phyloP scores from a whole-genome alignment of 2,329 filamentous ascomycete species.

The Eurotiales sp. region DNA sequence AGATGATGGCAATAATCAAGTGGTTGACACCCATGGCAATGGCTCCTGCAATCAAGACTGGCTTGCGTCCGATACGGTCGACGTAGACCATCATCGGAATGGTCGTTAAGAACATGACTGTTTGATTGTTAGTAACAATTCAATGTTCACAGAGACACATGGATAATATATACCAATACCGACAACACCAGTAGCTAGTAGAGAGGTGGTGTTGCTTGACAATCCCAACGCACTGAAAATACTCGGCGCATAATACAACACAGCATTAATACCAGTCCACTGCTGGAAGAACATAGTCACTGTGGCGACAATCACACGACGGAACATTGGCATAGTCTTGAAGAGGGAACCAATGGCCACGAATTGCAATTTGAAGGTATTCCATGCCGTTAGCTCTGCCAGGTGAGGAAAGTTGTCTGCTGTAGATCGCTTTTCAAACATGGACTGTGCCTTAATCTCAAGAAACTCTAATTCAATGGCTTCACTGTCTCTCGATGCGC shows the following conservation, averaged over 20 bases:
- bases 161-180: slow-evolving; percentile 26
- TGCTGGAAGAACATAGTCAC: slow-evolving; percentile 41
- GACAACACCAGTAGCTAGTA: slow-evolving; percentile 29
- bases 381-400: slow-evolving; percentile 56
- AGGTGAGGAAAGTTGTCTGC: slow-evolving; percentile 66
- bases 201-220: slow-evolving; percentile 23
- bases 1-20: slow-evolving; percentile 64
- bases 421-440: slow-evolving; percentile 71
- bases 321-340: slow-evolving; percentile 46
- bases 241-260: slow-evolving; percentile 36
- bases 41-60: slow-evolving; percentile 44
- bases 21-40: slow-evolving; percentile 66
- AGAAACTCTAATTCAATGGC: slow-evolving; percentile 71
- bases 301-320: slow-evolving; percentile 45
- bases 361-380: slow-evolving; percentile 64
- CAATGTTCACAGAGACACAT: not conserved
- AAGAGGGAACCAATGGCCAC: slow-evolving; percentile 28
- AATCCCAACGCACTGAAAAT: slow-evolving; percentile 26
- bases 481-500: slow-evolving; percentile 53
- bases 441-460: slow-evolving; percentile 75
- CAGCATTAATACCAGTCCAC: slow-evolving; percentile 49
- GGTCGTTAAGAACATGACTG: slow-evolving; percentile 15
- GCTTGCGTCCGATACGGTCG: slow-evolving; percentile 31
- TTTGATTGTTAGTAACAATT: not conserved
- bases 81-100: slow-evolving; percentile 32